Conservation (phyloP, 129 eudicot species). For the Pseudognaphalium luteoalbum region DNA sequence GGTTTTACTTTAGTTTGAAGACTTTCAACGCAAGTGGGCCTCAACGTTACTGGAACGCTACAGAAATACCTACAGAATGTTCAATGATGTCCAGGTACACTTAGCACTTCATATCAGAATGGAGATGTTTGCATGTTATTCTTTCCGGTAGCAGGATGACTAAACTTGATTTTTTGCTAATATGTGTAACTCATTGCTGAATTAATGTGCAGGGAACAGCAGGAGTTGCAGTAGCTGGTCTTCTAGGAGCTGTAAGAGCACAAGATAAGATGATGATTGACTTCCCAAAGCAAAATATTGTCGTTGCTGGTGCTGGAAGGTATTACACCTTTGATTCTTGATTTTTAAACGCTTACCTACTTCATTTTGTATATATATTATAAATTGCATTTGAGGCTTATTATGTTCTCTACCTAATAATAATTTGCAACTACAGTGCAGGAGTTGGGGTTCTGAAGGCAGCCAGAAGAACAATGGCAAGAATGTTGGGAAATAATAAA, state of each 20-base stretch:
- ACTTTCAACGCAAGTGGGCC: slow-evolving; percentile 96
- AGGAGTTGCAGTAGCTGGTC: slow-evolving; percentile 97
- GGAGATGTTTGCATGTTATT: neutral
- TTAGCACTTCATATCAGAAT: neutral
- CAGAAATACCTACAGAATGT: slow-evolving; percentile 82
- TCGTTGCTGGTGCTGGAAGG: slow-evolving; percentile 98
- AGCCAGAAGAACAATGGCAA: slow-evolving; percentile 97
- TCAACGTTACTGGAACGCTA: slow-evolving; percentile 78
- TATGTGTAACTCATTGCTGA: no score
- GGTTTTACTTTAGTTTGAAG: slow-evolving; percentile 74
- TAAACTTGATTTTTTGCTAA: neutral
- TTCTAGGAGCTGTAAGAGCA: slow-evolving; percentile 96
- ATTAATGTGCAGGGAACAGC: slow-evolving; percentile 74
- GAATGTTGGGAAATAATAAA: slow-evolving; percentile 82
- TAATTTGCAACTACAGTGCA: slow-evolving; percentile 58
- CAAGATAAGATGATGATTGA: slow-evolving; percentile 90
- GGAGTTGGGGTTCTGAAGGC: slow-evolving; percentile 92
- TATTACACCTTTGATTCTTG: slow-evolving; percentile 9
- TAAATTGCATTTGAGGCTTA: neutral
- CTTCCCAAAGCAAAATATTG: slow-evolving; percentile 89
- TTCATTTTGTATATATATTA: neutral
- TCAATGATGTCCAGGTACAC: slow-evolving; percentile 91
- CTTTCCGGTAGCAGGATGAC: neutral
- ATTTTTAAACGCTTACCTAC: neutral
- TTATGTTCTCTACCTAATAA: slow-evolving; percentile 5